phyloP scores from a whole-genome alignment of 2,329 filamentous ascomycete species.

The Sarocladium kiliense region DNA sequence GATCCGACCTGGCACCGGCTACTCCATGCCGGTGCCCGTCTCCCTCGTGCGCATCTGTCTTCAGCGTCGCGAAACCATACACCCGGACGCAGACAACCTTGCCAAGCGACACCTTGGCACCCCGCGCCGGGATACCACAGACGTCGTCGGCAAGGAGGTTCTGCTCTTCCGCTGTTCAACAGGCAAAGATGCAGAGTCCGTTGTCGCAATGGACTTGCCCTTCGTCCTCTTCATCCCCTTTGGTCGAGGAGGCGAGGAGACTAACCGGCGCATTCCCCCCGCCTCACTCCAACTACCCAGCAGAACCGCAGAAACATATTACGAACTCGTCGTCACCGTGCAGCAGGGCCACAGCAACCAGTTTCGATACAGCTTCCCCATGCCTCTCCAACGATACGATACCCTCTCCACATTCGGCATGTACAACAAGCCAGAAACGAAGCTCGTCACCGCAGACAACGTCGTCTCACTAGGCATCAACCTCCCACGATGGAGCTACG shows the following conservation, averaged over 20 bases:
- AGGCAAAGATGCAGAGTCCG: constrained; percentile 79
- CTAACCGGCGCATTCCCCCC: constrained; percentile 82
- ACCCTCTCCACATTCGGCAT: constrained; percentile 97
- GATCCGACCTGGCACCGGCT: constrained; percentile 79
- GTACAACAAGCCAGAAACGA: constrained; percentile 94
- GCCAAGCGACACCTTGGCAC: constrained; percentile 88
- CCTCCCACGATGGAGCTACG: constrained; percentile 92
- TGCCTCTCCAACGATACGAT: constrained; percentile 89
- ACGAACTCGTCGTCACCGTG: constrained; percentile 92
- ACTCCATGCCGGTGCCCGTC: constrained; percentile 82
- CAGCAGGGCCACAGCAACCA: constrained; percentile 85
- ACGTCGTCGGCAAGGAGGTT: constrained; percentile 94
- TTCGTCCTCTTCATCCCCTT: constrained; percentile 98
- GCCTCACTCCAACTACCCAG: constrained; percentile 86
- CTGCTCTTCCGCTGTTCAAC: constrained; percentile 81
- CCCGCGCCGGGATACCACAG: constrained; percentile 82
- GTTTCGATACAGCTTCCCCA: constrained; percentile 85
- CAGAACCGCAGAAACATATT: constrained; percentile 93
- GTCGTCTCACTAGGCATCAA: constrained; percentile 88
- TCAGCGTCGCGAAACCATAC: constrained; percentile 90
- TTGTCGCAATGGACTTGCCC: constrained; percentile 93
- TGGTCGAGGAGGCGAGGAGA: constrained; percentile 84
- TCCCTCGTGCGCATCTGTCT: constrained; percentile 93
- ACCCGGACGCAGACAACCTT: constrained; percentile 90
- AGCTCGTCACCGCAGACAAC: constrained; percentile 81